Evolutionary conservation across 371 early-diverging fungal genomes (phyloP).

Genomic region (Phascolomyces articulosus): DNA sequence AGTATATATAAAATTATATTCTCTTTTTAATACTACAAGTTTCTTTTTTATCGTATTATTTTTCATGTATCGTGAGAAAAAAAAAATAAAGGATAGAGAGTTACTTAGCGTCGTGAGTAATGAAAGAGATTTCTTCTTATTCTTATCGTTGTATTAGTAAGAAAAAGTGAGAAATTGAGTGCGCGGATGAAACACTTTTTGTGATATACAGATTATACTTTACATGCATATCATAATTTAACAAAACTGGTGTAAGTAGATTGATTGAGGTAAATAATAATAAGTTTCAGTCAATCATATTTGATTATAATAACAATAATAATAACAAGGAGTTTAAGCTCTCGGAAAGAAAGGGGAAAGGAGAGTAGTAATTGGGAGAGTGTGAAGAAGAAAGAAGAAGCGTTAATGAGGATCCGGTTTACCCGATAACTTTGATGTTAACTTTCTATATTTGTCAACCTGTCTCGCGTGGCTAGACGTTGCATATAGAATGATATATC

Average conservation of each 20-base stretch:
- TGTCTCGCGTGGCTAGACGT: conserved; percentile 11
- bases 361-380: too few relatives aligned
- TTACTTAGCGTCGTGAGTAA: background rate
- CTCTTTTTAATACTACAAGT: too few relatives aligned
- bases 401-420: conserved; percentile 14
- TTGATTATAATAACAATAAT: too few relatives aligned
- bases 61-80: too few relatives aligned
- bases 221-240: background rate
- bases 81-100: too few relatives aligned
- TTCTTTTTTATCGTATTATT: too few relatives aligned
- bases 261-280: background rate
- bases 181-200: background rate
- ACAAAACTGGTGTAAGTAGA: background rate
- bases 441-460: conserved; percentile 9
- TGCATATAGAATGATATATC: conserved; percentile 4
- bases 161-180: background rate
- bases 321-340: background rate
- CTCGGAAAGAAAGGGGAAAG: conserved; percentile 3
- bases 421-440: background rate
- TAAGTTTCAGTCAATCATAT: conserved; percentile 5
- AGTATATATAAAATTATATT: too few relatives aligned
- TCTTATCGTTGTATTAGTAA: background rate
- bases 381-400: too few relatives aligned
- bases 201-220: background rate
- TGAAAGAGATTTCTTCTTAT: background rate